phyloP scores from a whole-genome alignment of 257 asterid species.

The Leptodermis oblonga region DNA sequence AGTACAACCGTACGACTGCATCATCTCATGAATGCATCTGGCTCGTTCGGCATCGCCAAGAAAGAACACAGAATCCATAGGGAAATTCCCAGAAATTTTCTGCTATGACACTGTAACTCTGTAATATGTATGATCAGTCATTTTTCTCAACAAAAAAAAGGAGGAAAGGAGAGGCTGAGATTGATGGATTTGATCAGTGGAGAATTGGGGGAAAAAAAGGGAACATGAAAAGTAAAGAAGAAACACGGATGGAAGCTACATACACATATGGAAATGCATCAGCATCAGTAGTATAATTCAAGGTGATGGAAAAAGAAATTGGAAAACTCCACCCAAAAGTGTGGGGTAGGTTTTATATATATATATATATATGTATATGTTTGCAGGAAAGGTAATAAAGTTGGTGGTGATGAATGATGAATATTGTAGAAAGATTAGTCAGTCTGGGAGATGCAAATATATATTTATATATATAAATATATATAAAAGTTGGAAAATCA shows the following conservation, averaged over 20 bases:
- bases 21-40: conserved; percentile 40
- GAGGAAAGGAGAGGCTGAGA: background rate
- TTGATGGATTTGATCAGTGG: too few species aligned
- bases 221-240: conserved; percentile 10
- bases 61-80: conserved; percentile 57
- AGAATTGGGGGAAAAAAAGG: background rate
- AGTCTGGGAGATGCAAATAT: too few species aligned
- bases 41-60: conserved; percentile 51
- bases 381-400: background rate
- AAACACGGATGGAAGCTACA: background rate
- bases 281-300: conserved; percentile 1
- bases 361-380: too few species aligned
- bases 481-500: background rate
- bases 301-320: conserved; percentile 6
- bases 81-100: background rate
- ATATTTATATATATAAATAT: background rate
- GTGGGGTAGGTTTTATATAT: conserved; percentile 11
- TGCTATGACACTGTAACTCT: background rate
- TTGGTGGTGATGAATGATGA: conserved; percentile 8
- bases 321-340: conserved; percentile 10
- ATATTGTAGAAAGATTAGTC: background rate
- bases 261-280: background rate
- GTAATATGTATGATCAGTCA: background rate
- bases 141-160: background rate
- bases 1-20: conserved; percentile 44